Base-by-base conservation (phyloP, 2,329 filamentous ascomycete genomes). In the Proliferodiscus dingleyae region DNA sequence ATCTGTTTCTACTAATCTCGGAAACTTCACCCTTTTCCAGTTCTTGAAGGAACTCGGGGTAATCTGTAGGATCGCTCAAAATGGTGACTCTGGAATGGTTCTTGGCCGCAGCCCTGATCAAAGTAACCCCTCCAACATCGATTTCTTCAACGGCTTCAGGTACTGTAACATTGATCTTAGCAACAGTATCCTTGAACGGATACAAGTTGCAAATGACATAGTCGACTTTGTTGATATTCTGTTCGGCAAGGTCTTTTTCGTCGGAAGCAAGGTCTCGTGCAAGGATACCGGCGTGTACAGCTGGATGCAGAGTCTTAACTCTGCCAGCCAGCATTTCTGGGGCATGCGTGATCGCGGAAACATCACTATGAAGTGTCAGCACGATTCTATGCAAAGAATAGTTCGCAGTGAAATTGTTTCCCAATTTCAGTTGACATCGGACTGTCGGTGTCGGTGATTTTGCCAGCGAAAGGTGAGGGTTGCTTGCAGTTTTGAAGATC, bases 161-260 rank as follows among this genome's bases (percentile, higher is more conserved):
- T 53, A 98, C 87, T 51, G 91, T 97, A 62, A 98, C 93, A 63
- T 95, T 95, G 73, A 94, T 83, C 77, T 96, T 95, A 61, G 89
- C 86, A 59, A 98, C 83, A 24, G 93, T 98, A 67, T 97, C 90
- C 75, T 96, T 96, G 82, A 98, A 98, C 10, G 93, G 93, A 70
- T 98, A 97, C 45, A 98, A 79, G 73, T 98, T 98, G 84, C 93
- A 97, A 66, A 98, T 85, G 60, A 95, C 89, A 61, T 85, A 95
- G 77, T 95, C 89, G 49, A 95, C 89, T 73, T 95, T 95, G 73
- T 87, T 79, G 67, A 95, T 95, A 71, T 89, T 93, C 72, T 95
- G 89, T 68, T 93, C 87, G 41, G 88, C 89, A 40, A 98, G 83
- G 64, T 98, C 93, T 71, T 95, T 94, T 72, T 97, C 89, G 70